These are phyloP conservation scores for Nakaseomyces glabratus DNA, from an alignment of 1,139 yeast genomes.

Conservation along the genomic window DNA sequence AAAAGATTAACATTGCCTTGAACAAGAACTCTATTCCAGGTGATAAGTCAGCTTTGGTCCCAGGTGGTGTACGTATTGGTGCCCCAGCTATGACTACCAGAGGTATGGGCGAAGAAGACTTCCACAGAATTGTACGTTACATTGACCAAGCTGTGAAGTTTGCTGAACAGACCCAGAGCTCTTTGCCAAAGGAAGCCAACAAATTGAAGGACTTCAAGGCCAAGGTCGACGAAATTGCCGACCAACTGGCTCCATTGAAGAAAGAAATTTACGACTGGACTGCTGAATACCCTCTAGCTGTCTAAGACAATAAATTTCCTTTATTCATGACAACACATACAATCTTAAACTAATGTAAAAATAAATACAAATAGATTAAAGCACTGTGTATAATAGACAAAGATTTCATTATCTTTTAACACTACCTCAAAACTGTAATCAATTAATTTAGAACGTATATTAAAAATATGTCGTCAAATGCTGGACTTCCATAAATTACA, in stretches of 20 bases:
- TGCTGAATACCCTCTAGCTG: constrained; percentile 87
- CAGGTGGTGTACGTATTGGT: constrained; percentile 97
- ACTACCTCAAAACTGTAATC: no score
- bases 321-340: no score
- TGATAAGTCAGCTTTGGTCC: constrained; percentile 93
- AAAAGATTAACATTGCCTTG: constrained; percentile 88
- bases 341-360: background rate
- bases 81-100: constrained; percentile 99
- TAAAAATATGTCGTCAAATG: no score
- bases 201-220: constrained; percentile 90
- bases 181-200: constrained; percentile 77
- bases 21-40: constrained; percentile 98
- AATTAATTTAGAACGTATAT: no score
- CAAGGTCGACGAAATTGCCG: constrained; percentile 60
- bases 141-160: constrained; percentile 76
- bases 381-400: no score
- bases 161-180: constrained; percentile 66
- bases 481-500: no score
- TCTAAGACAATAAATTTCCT: constrained; percentile 24
- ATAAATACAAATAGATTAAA: constrained; percentile 3
- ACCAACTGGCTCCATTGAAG: constrained; percentile 59
- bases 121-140: constrained; percentile 70
- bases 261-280: constrained; percentile 86
- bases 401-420: no score
- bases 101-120: constrained; percentile 85